Base-by-base conservation (phyloP, 1,139 yeast species). In the Blastobotrys persicus region DNA sequence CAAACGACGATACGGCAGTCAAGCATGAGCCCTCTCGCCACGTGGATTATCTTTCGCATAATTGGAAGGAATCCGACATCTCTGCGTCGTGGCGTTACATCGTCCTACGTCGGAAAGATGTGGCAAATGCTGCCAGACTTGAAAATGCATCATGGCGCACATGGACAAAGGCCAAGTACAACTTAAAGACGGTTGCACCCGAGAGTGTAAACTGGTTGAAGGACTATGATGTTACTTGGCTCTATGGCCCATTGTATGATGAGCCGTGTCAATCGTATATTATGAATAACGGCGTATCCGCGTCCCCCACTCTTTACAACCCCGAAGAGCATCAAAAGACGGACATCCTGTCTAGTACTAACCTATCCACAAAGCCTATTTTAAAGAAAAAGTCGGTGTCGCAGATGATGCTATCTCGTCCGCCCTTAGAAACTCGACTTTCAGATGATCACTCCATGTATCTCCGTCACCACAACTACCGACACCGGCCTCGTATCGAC, bases 1-100 rank as follows among this genome's bases (percentile, higher is more conserved):
- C 68, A 20, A 61, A 86, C 61, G 98, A 92, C 68, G 98, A 92
- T 68, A 80, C 83, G 26, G 95, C 86, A 60, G 76, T 91, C 34
- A 79, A 79, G 47, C 79, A 80, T 56, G 95, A 87, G 61, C 97
- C 98, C 4, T 79, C 85, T 44, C 78, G 84, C 47, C 97, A 91
- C 63, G 98, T 92, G 13, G 98, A 92, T 70, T 92, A 92, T 67
- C 75, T 92, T 42, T 87, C 96, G 3, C 96, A 92, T 65, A 79
- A 92, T 64, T 92, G 98, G 98, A 88, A 88, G 61, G 98, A 91
- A 57, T 74, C 83, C 3, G 98, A 92, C 66, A 88, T 92, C 37
- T 86, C 95, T 12, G 87, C 87, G 58, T 88, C 96, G 34, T 92
- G 98, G 98, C 77, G 96, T 56, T 92, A 92, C 66, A 86, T 92